These are phyloP conservation scores for Apiospora kogelbergensis DNA, from an alignment of 2,329 filamentous ascomycete species.

Conservation along the genomic window DNA sequence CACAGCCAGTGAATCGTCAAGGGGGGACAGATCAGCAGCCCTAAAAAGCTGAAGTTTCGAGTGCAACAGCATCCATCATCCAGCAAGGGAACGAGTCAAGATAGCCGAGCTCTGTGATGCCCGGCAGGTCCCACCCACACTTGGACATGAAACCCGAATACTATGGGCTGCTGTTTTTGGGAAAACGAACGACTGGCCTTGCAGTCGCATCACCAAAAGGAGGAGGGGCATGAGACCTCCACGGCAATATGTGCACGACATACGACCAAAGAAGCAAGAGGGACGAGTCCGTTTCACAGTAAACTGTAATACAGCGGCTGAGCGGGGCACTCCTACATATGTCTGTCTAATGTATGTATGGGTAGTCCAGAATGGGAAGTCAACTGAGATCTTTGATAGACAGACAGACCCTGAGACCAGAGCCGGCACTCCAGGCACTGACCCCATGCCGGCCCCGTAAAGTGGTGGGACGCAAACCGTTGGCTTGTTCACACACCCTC, in stretches of 20 bases:
- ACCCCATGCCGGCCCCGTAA: background rate
- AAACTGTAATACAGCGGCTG: background rate
- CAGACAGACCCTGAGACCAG: background rate
- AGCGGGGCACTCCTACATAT: background rate
- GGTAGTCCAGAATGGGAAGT: background rate
- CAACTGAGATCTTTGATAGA: background rate
- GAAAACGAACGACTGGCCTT: background rate
- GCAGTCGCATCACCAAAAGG: background rate
- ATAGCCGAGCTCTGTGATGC: background rate
- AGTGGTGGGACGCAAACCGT: background rate
- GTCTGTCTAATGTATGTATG: no score
- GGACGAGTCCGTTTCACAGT: background rate
- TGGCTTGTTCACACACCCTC: background rate
- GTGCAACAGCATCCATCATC: background rate
- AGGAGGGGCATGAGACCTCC: background rate
- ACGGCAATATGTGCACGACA: background rate
- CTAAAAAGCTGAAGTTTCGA: background rate
- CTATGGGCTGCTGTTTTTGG: background rate
- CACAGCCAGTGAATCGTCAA: background rate
- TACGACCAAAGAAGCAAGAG: background rate
- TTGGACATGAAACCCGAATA: background rate
- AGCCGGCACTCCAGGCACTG: background rate
- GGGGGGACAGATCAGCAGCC: background rate
- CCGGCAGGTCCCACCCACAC: background rate
- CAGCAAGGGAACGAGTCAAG: background rate